Evolutionary conservation across 768 basidiomycete species (phyloP).

Genomic region (Boletus tylopilopsis): DNA sequence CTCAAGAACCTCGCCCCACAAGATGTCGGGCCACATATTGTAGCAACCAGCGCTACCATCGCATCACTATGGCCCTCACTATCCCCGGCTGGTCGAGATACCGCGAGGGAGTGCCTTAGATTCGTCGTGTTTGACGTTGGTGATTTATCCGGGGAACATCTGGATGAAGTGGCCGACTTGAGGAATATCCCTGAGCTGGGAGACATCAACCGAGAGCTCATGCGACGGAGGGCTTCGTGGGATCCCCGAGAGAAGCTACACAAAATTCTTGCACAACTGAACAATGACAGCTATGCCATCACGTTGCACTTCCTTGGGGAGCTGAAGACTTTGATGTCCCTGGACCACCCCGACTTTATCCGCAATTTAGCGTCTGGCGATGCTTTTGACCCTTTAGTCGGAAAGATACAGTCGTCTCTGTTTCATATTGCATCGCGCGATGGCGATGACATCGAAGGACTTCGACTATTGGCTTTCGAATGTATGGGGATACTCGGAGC

Average conservation of each 20-base stretch:
- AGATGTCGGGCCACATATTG: slow-evolving; percentile 82
- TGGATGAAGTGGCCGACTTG: slow-evolving; percentile 81
- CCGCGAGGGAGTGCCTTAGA: slow-evolving; percentile 58
- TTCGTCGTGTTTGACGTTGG: slow-evolving; percentile 68
- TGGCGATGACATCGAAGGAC: slow-evolving; percentile 63
- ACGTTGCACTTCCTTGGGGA: slow-evolving; percentile 72
- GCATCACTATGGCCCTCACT: slow-evolving; percentile 74
- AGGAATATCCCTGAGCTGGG: slow-evolving; percentile 64
- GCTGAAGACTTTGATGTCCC: slow-evolving; percentile 60
- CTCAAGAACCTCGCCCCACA: slow-evolving; percentile 57
- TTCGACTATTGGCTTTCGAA: slow-evolving; percentile 76
- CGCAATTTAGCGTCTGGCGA: slow-evolving; percentile 74
- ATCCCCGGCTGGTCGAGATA: slow-evolving; percentile 43
- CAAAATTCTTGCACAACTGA: slow-evolving; percentile 68
- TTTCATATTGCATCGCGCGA: slow-evolving; percentile 73
- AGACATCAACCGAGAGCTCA: slow-evolving; percentile 40
- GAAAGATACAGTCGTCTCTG: slow-evolving; percentile 61
- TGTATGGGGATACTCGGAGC: slow-evolving; percentile 92
- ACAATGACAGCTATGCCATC: slow-evolving; percentile 79
- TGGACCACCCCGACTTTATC: slow-evolving; percentile 49
- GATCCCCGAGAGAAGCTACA: slow-evolving; percentile 52
- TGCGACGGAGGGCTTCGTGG: slow-evolving; percentile 44
- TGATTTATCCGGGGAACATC: slow-evolving; percentile 45
- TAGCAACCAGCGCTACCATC: slow-evolving; percentile 82
- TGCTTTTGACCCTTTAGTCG: slow-evolving; percentile 74